Evolutionary conservation across 331 rosid species (phyloP).

Genomic region (Pyrus hybrid): DNA sequence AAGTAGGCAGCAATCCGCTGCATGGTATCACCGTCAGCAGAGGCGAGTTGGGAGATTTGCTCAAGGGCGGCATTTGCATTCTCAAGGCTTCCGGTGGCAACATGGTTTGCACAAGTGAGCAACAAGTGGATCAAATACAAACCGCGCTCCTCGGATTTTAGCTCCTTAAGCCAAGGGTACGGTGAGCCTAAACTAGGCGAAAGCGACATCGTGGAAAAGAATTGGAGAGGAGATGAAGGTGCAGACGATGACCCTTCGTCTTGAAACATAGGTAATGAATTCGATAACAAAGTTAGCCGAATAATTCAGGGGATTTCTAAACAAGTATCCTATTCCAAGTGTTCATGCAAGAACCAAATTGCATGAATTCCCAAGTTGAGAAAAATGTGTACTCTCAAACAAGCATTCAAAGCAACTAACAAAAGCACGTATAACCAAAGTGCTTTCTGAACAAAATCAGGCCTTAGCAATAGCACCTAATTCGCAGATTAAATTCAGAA

Average conservation of each 20-base stretch:
- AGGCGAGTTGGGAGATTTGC: conserved; percentile 75
- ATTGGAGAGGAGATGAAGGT: conserved; percentile 50
- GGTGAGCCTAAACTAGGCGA: conserved; percentile 68
- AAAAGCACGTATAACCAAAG: neutral
- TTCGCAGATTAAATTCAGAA: conserved; percentile 7
- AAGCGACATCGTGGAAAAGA: conserved; percentile 60
- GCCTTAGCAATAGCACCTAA: neutral
- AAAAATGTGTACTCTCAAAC: neutral
- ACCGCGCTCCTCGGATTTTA: conserved; percentile 75
- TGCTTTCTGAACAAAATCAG: neutral
- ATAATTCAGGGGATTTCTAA: neutral
- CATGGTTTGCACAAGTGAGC: conserved; percentile 75
- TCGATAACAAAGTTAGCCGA: neutral
- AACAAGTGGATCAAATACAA: conserved; percentile 69
- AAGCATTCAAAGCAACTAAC: neutral
- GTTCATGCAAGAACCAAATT: conserved; percentile 5
- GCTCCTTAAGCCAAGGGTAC: conserved; percentile 57
- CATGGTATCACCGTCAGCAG: conserved; percentile 84
- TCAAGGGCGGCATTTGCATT: conserved; percentile 70
- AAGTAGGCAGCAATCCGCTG: conserved; percentile 78
- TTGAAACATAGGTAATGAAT: conserved; percentile 36
- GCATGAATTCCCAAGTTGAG: neutral
- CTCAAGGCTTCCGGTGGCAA: conserved; percentile 60
- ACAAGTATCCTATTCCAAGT: neutral
- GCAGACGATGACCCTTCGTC: conserved; percentile 71